A percentile compares a stretch with the other conserved stretches of the same genome.
These are phyloP conservation scores for Hippophae rhamnoides DNA, from an alignment of 306 rosid species.

Conservation along the genomic window DNA sequence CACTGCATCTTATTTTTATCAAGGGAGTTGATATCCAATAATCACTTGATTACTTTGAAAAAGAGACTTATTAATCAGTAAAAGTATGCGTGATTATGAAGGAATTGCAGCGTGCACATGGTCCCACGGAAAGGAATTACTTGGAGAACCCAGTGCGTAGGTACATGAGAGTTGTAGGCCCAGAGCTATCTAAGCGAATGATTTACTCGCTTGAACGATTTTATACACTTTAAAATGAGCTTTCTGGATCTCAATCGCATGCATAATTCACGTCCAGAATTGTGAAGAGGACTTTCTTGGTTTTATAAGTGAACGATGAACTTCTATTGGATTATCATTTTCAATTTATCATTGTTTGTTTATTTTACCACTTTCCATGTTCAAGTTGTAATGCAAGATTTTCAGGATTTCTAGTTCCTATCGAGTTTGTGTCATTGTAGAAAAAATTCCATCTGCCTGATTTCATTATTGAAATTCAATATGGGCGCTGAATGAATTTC, in stretches of 20 bases:
- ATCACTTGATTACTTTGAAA: background rate
- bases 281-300: too few species aligned
- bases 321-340: too few species aligned
- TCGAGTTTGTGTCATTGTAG: too few species aligned
- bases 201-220: conserved; percentile 40
- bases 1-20: background rate
- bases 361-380: too few species aligned
- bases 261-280: too few species aligned
- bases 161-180: conserved; percentile 61
- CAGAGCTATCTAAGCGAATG: conserved; percentile 57
- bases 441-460: too few species aligned
- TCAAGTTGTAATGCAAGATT: too few species aligned
- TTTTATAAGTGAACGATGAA: too few species aligned
- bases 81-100: conserved; percentile 11
- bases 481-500: too few species aligned
- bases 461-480: too few species aligned
- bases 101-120: conserved; percentile 48
- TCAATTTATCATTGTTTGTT: too few species aligned
- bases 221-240: background rate
- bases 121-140: conserved; percentile 27
- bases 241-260: background rate
- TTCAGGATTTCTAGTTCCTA: too few species aligned
- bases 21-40: background rate
- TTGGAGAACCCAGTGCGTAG: conserved; percentile 58
- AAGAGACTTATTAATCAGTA: background rate